phyloP scores from a whole-genome alignment of 2,329 filamentous ascomycete species.

The Ophiostoma ips region DNA sequence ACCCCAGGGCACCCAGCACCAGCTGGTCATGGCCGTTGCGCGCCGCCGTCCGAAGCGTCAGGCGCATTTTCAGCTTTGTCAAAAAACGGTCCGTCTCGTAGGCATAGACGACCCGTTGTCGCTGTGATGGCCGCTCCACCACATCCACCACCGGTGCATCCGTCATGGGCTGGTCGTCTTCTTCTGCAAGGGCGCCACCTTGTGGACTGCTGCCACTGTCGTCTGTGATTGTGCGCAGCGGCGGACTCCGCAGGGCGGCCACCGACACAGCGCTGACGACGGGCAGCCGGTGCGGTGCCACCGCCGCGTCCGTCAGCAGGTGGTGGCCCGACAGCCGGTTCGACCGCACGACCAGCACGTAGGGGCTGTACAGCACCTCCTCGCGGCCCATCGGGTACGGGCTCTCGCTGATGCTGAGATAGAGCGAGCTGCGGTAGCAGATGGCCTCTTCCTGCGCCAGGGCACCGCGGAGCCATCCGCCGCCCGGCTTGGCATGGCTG shows the following conservation, averaged over 20 bases:
- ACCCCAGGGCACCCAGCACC: conserved; percentile 56
- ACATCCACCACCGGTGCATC: too few species aligned
- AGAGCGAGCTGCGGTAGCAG: conserved; percentile 48
- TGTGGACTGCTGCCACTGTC: conserved; percentile 1
- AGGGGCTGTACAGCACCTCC: conserved; percentile 20
- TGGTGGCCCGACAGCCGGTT: conserved; percentile 6
- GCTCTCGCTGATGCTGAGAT: conserved; percentile 27
- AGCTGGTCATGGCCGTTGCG: conserved; percentile 40
- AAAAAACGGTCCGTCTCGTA: conserved; percentile 30
- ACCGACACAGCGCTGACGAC: conserved; percentile 46
- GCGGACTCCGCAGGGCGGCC: conserved; percentile 31
- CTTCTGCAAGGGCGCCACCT: too few species aligned
- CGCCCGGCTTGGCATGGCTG: conserved; percentile 40
- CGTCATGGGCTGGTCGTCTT: neutral
- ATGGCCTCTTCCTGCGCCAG: conserved; percentile 56
- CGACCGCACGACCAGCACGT: conserved; percentile 21
- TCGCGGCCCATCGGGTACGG: conserved; percentile 16
- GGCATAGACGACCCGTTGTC: conserved; percentile 23
- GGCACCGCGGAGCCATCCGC: conserved; percentile 49
- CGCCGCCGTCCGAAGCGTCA: conserved; percentile 45
- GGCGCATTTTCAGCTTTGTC: conserved; percentile 50
- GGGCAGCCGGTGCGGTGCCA: conserved; percentile 21
- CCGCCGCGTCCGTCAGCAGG: conserved; percentile 16
- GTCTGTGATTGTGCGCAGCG: neutral
- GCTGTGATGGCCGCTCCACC: too few species aligned